A percentile compares a stretch with the other conserved stretches of the same genome.
phyloP scores from a whole-genome alignment of 257 asterid genomes.

The Penstemon newberryi region DNA sequence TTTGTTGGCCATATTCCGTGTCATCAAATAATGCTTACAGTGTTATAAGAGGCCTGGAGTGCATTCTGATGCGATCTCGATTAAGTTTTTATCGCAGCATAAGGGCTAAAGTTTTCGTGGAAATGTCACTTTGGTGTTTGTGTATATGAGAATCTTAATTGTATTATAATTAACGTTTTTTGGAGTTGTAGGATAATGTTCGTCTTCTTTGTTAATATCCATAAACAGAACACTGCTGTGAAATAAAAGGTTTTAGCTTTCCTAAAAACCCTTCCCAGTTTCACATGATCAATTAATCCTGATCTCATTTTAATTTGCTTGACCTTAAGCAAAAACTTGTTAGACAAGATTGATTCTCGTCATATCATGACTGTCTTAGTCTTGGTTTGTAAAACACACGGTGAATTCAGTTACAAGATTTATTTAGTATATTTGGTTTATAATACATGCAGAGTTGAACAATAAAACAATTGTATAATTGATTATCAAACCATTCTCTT shows the following conservation, averaged over 20 bases:
- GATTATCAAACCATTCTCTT: too few species aligned
- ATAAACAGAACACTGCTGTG: conserved; percentile 13
- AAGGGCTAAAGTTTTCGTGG: neutral
- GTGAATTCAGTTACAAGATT: too few species aligned
- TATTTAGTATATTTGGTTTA: too few species aligned
- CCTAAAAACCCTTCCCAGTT: too few species aligned
- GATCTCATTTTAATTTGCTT: too few species aligned
- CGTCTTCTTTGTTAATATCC: conserved; percentile 19
- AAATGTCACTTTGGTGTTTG: conserved; percentile 26
- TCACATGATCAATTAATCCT: too few species aligned
- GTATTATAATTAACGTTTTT: conserved; percentile 16
- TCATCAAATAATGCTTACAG: conserved; percentile 30
- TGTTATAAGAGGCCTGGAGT: conserved; percentile 25
- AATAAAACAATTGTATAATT: too few species aligned
- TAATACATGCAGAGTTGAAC: too few species aligned
- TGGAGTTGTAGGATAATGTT: conserved; percentile 18
- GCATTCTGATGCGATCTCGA: conserved; percentile 14
- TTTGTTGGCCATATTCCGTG: conserved; percentile 12
- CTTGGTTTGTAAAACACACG: too few species aligned
- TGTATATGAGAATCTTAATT: conserved; percentile 23
- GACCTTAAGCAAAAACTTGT: too few species aligned
- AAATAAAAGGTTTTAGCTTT: conserved; percentile 26
- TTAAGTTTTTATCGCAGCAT: conserved; percentile 17
- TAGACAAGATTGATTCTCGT: too few species aligned
- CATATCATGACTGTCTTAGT: too few species aligned